phyloP scores from a whole-genome alignment of 768 basidiomycete genomes.

The Lactarius sanguifluus region DNA sequence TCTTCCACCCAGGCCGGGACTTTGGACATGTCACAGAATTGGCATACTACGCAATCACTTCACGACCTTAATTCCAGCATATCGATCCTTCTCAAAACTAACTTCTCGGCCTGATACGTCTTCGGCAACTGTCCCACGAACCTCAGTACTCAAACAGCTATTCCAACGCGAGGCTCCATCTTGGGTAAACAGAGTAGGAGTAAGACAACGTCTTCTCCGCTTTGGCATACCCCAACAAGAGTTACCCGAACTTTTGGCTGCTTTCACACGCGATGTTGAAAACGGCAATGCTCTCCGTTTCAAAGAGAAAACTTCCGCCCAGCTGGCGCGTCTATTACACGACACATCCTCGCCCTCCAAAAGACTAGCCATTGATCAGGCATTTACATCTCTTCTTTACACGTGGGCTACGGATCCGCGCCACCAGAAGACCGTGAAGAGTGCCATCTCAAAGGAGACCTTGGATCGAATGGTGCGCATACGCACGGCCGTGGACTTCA shows the following conservation, averaged over 20 bases:
- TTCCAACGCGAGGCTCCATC: conserved; percentile 21
- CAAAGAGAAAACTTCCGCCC: conserved; percentile 38
- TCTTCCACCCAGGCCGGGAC: conserved; percentile 1
- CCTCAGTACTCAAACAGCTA: conserved; percentile 5
- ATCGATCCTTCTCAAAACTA: neutral
- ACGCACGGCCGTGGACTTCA: conserved; percentile 42
- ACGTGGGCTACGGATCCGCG: conserved; percentile 50
- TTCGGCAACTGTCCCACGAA: no score
- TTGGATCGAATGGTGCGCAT: conserved; percentile 35
- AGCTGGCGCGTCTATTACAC: conserved; percentile 46
- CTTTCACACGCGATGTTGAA: conserved; percentile 44
- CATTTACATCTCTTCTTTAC: conserved; percentile 55
- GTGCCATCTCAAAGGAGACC: conserved; percentile 23
- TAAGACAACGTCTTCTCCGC: conserved; percentile 43
- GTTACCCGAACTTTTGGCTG: conserved; percentile 42
- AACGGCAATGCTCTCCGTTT: conserved; percentile 27
- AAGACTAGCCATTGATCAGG: conserved; percentile 42
- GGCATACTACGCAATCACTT: neutral
- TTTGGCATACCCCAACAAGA: conserved; percentile 51
- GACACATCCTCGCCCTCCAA: conserved; percentile 35
- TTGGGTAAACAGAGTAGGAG: conserved; percentile 25
- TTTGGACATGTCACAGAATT: neutral
- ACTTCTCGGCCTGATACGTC: neutral
- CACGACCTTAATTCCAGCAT: neutral
- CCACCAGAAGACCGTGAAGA: conserved; percentile 3